Base-by-base conservation (phyloP, 371 early-diverging fungal species). In the Capniomyces stellatus region DNA sequence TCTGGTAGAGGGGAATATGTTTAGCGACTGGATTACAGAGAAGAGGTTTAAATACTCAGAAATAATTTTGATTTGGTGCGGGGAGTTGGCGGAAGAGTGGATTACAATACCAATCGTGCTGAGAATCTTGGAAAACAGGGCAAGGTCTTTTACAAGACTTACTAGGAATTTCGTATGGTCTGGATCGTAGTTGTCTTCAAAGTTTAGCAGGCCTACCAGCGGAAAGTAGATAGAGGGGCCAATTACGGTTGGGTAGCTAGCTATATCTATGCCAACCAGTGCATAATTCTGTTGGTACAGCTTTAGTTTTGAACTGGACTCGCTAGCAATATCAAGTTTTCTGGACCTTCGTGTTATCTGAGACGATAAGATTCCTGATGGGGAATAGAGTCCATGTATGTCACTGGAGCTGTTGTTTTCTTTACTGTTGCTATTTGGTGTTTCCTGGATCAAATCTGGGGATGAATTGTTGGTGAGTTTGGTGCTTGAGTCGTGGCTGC, bases 51-150 rank as follows among this genome's bases (percentile, higher is more conserved):
- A 29, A 51, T 51, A 51, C 21, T 51, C 51, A 8, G 51, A 30
- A 51, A 51, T 40, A 3, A 51, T 51, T 22, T 51, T 51, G 19
- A 51, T 10, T 39, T 35, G n/a, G 24, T 51, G 51, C 12, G 51
- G 51, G 12, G 51, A 51, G 29, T 51, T 51, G 21, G 35, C 27
- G 29, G 18, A 30, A 35, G 30, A 35, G 39, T 51, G 31, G 23
- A 51, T 10, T 23, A 31, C 12, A 29, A 51, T 51, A 21, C 51
- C 51, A 2, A 51, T 15, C 10, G 31, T 31, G 8, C 23, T 15
- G 22, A 30, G 23, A 10, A 29, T 4, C 31, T 51, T 51, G 2
- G 29, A 23, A 18, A 51, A 13, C 2, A 35, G 23, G 4, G 3
- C 35, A 3, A 51, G 21, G 24, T 51, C 51, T 31, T 30, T 13